These are phyloP conservation scores for Solanum hybrid DNA, from an alignment of 305 asterid species.

Conservation along the genomic window DNA sequence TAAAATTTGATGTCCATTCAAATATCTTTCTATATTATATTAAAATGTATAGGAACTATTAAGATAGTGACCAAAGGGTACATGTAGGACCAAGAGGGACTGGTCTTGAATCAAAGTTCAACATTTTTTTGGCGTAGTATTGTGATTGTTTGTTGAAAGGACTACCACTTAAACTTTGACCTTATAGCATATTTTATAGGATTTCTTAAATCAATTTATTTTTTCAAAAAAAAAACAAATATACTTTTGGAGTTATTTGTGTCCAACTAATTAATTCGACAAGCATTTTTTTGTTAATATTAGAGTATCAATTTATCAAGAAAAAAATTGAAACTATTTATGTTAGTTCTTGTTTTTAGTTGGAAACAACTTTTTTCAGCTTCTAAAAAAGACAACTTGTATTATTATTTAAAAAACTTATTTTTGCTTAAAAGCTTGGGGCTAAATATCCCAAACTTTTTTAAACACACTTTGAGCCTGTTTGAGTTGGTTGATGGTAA, in stretches of 20 bases:
- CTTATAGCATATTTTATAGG: neutral
- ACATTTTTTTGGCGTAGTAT: neutral
- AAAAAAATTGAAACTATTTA: neutral
- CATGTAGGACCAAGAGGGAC: neutral
- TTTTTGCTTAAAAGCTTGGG: neutral
- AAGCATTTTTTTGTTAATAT: neutral
- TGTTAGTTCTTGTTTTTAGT: neutral
- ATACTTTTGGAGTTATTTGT: neutral
- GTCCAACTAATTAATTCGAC: neutral
- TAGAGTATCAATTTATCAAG: neutral
- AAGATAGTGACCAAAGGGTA: neutral
- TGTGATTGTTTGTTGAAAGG: neutral
- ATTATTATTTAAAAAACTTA: neutral
- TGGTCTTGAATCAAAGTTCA: neutral
- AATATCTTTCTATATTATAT: neutral
- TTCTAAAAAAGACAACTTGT: neutral
- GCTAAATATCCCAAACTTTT: neutral
- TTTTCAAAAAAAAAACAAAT: neutral
- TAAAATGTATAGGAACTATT: neutral
- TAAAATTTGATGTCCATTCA: neutral
- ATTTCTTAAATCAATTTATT: neutral
- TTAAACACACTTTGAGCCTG: neutral
- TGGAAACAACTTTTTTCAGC: neutral
- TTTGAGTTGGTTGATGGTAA: neutral
- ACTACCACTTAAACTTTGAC: neutral